Evolutionary conservation across 2,329 filamentous ascomycete genomes (phyloP).

Genomic region (Orbilia blumenaviensis): DNA sequence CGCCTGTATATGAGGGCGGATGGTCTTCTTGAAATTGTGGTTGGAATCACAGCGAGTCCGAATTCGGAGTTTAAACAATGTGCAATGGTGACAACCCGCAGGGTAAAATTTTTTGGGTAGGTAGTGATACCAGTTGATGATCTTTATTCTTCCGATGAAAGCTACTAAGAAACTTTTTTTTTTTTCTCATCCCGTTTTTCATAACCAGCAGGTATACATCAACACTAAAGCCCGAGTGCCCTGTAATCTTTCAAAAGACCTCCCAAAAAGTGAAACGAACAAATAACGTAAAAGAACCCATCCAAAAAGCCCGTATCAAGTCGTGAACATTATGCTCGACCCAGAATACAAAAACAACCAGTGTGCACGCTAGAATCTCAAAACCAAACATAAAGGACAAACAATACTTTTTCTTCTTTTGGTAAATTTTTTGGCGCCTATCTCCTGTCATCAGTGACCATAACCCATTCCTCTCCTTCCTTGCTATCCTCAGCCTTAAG

Average conservation of each 20-base stretch:
- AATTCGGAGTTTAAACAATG: no score
- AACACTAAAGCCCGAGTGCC: not conserved
- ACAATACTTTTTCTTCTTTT: constrained; percentile 32
- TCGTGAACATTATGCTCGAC: not conserved
- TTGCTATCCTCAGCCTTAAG: constrained; percentile 25
- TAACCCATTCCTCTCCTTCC: constrained; percentile 39
- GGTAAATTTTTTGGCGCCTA: not conserved
- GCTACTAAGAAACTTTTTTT: not conserved
- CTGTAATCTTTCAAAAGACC: constrained; percentile 30
- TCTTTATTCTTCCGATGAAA: not conserved
- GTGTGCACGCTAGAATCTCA: not conserved
- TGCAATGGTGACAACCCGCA: no score
- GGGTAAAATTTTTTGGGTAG: no score
- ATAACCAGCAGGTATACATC: no score
- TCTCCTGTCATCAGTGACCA: constrained; percentile 27
- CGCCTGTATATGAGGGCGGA: no score
- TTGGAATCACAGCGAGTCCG: no score
- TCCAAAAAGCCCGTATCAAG: not conserved
- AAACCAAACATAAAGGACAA: not conserved
- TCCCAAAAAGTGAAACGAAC: not conserved
- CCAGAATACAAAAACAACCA: constrained; percentile 2
- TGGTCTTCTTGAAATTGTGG: no score
- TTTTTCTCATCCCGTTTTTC: not conserved
- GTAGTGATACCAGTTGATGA: constrained; percentile 10
- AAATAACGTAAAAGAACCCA: no score